These are phyloP conservation scores for Boletellus deceptivus DNA, from an alignment of 1,284 basidiomycete species.

Conservation along the genomic window DNA sequence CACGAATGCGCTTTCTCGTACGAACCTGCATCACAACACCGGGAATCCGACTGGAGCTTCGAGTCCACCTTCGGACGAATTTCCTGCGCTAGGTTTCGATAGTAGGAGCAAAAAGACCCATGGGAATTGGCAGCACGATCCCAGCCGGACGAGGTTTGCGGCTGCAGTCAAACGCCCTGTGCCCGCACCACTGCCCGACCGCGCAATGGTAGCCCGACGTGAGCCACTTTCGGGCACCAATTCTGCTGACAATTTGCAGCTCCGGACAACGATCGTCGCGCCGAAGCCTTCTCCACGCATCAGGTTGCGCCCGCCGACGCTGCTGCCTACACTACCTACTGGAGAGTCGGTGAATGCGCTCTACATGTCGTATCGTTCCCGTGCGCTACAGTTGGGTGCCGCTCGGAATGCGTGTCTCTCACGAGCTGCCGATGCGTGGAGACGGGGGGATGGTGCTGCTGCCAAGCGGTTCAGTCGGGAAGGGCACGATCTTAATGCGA, in stretches of 20 bases:
- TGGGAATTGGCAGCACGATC: constrained; percentile 56
- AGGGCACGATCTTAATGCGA: constrained; percentile 88
- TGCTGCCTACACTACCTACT: constrained; percentile 87
- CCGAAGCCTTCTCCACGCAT: constrained; percentile 83
- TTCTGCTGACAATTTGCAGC: constrained; percentile 59
- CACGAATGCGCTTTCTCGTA: constrained; percentile 67
- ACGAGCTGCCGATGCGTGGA: constrained; percentile 93
- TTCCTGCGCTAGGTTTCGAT: constrained; percentile 74
- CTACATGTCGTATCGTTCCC: constrained; percentile 85
- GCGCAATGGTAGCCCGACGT: constrained; percentile 45
- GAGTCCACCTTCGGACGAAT: constrained; percentile 73
- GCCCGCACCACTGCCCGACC: constrained; percentile 33
- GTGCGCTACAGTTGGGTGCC: constrained; percentile 87
- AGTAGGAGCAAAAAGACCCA: constrained; percentile 39
- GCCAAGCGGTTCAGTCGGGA: constrained; percentile 93
- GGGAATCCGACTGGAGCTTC: constrained; percentile 36
- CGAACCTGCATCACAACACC: constrained; percentile 52
- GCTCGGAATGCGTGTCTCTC: constrained; percentile 94
- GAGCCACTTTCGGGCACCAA: constrained; percentile 52
- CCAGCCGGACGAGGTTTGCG: constrained; percentile 81
- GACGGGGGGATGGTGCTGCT: constrained; percentile 89
- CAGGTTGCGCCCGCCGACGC: constrained; percentile 75
- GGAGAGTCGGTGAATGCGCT: constrained; percentile 75
- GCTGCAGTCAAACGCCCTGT: constrained; percentile 72
- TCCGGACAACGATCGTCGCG: constrained; percentile 68